phyloP scores from a whole-genome alignment of 257 asterid genomes.

The Solanum arcanum region DNA sequence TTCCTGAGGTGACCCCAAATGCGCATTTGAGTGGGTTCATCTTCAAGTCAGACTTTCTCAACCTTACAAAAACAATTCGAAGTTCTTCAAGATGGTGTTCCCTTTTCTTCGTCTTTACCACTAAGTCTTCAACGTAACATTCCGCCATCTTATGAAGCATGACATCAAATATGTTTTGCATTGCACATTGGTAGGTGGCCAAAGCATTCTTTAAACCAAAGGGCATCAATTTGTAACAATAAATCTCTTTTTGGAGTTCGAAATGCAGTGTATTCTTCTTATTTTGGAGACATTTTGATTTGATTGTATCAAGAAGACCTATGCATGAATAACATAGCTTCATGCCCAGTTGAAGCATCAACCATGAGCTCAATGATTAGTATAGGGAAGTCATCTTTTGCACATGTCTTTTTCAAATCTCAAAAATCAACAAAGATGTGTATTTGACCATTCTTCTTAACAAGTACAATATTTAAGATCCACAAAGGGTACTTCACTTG shows the following conservation, averaged over 20 bases:
- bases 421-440: too few species aligned
- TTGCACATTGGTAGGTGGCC: not conserved
- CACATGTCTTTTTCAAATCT: too few species aligned
- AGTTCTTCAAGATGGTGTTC: not conserved
- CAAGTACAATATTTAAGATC: too few species aligned
- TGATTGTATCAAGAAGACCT: not conserved
- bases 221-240: too few species aligned
- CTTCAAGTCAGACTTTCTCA: not conserved
- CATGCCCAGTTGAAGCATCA: too few species aligned
- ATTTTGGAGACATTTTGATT: not conserved
- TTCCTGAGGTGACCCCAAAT: not conserved
- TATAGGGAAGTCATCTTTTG: too few species aligned
- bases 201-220: not conserved
- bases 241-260: not conserved
- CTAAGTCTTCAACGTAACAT: not conserved
- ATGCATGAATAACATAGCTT: too few species aligned
- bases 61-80: not conserved
- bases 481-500: too few species aligned
- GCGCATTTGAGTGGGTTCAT: not conserved
- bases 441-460: too few species aligned
- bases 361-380: too few species aligned
- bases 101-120: not conserved
- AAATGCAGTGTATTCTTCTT: not conserved
- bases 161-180: not conserved
- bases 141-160: not conserved